Evolutionary conservation across 2,329 filamentous ascomycete species (phyloP).

Genomic region (Aspergillus sp.): DNA sequence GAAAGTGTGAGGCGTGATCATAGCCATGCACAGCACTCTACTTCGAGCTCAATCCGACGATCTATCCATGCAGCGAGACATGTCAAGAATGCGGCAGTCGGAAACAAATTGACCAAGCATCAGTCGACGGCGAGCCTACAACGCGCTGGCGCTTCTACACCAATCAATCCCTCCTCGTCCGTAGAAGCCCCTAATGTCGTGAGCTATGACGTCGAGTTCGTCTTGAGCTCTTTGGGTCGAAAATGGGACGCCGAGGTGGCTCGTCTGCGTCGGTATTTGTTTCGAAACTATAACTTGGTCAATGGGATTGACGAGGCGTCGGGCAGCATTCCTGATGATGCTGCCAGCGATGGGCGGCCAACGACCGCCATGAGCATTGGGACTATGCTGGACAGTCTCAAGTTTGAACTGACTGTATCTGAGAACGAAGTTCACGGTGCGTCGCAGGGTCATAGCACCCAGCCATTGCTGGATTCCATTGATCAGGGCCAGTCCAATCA

Average conservation of each 20-base stretch:
- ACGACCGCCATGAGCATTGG: conserved; percentile 33
- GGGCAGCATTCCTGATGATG: conserved; percentile 22
- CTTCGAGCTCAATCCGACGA: conserved; percentile 38
- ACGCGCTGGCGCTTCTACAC: conserved; percentile 3
- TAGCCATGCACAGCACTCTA: conserved; percentile 22
- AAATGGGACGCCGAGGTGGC: conserved; percentile 43
- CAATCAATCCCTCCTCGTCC: conserved; percentile 12
- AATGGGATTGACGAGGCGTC: conserved; percentile 26
- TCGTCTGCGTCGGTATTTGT: conserved; percentile 40
- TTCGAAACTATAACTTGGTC: conserved; percentile 41
- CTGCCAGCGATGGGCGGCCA: conserved; percentile 32
- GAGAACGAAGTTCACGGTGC: conserved; percentile 18
- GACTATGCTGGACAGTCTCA: conserved; percentile 35
- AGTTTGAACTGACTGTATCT: conserved; percentile 29
- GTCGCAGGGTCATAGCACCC: neutral
- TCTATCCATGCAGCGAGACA: conserved; percentile 38
- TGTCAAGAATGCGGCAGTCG: conserved; percentile 22
- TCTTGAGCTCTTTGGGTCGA: conserved; percentile 37
- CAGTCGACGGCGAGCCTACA: conserved; percentile 13
- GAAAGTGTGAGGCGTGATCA: conserved; percentile 45
- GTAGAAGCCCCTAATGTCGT: conserved; percentile 20
- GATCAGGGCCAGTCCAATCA: conserved; percentile 6
- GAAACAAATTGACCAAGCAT: conserved; percentile 29
- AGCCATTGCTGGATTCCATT: conserved; percentile 1
- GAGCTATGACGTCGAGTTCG: conserved; percentile 36